These are phyloP conservation scores for Aureobasidium vineae DNA, from an alignment of 2,329 filamentous ascomycete genomes.

Conservation along the genomic window DNA sequence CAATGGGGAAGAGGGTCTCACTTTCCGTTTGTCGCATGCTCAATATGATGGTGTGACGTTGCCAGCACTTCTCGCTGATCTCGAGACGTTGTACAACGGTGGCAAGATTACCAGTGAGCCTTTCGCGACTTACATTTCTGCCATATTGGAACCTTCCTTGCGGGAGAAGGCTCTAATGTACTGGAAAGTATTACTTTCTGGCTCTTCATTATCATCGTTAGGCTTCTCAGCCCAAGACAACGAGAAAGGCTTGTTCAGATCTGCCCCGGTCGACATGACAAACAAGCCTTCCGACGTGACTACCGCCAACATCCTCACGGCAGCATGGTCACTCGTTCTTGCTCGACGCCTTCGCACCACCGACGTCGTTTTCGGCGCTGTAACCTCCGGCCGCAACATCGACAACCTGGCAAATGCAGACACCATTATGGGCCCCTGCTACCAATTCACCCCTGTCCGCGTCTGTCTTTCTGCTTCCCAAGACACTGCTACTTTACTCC, in stretches of 20 bases:
- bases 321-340: conserved; percentile 58
- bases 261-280: conserved; percentile 37
- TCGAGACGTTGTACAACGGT: conserved; percentile 47
- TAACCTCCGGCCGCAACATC: conserved; percentile 63
- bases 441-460: conserved; percentile 65
- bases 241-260: conserved; percentile 39
- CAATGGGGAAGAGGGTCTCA: conserved; percentile 35
- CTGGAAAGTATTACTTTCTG: conserved; percentile 59
- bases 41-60: conserved; percentile 50
- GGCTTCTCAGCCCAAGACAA: conserved; percentile 14
- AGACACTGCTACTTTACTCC: conserved; percentile 41
- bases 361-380: conserved; percentile 61
- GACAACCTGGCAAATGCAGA: conserved; percentile 54
- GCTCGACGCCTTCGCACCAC: conserved; percentile 50
- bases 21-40: conserved; percentile 38
- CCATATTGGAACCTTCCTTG: neutral
- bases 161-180: conserved; percentile 48
- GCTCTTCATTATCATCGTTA: conserved; percentile 49
- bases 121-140: conserved; percentile 21
- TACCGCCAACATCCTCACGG: conserved; percentile 50
- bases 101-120: neutral
- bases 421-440: conserved; percentile 62
- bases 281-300: conserved; percentile 31
- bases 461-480: conserved; percentile 54
- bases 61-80: conserved; percentile 55